Evolutionary conservation across 2,329 filamentous ascomycete species (phyloP), one percentile per base, ranked within the genome.

Genomic region (Claviceps pazoutovae): DNA sequence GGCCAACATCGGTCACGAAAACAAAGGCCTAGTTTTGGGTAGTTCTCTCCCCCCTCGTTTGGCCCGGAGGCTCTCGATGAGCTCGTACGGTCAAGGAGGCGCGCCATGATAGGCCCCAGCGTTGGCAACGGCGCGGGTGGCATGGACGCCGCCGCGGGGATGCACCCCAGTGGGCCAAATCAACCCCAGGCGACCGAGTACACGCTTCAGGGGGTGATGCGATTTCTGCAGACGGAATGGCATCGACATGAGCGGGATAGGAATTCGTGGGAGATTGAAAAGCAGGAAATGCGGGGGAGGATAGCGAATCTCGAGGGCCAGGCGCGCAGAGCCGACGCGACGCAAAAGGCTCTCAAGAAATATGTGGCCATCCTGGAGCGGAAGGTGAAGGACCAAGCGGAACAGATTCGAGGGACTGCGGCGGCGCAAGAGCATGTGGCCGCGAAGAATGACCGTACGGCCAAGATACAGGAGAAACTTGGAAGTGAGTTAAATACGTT

Each of bases 191-290:
- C 76, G 56, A 82, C 78, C 55, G 78, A 81, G 59, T 82, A 82
- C 59, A 82, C 78, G 6, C 66, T 82, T 39, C 78, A 82, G 68
- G 78, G 93, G 64, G 93, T 98, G 39, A 98, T 98, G 93, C 90
- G 93, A 69, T 98, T 98, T 68, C 81, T 98, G 41, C 93, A 98
- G 72, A 93, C 93, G 47, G 91, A 98, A 79, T 98, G 93, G 93
- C 93, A 98, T 70, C 85, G 88, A 59, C 91, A 98, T 68, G 93
- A 98, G 71, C 86, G 93, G 70, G 93, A 96, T 65, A 83, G 93
- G 61, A 98, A 98, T 71, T 84, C 89, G 39, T 98, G 93, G 93
- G 93, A 98, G 69, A 98, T 98, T 66, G 93, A 98, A 70, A 84
- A 89, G 64, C 93, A 95, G 62, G 93, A 98, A 72, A 97, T 98